Conservation (phyloP, 1,139 yeast genomes). For the Diutina rugosa region DNA sequence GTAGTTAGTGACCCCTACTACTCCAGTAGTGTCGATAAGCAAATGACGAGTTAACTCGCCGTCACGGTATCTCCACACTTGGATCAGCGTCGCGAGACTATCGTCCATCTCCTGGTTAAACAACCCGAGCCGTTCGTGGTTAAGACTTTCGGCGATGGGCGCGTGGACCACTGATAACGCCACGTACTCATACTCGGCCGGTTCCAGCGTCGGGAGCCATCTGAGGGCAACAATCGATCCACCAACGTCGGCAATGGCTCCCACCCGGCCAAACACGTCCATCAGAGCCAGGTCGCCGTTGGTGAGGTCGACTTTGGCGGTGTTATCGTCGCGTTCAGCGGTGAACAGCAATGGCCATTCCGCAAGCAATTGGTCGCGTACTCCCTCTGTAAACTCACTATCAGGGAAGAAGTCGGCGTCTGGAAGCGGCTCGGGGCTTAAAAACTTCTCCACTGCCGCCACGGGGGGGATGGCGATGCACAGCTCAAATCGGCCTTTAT, state of each 20-base stretch:
- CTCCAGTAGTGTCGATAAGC: conserved; percentile 20
- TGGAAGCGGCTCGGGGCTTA: neutral
- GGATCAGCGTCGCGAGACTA: conserved; percentile 25
- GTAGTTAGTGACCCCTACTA: conserved; percentile 36
- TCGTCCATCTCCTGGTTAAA: conserved; percentile 9
- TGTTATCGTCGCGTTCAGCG: neutral
- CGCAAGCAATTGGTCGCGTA: neutral
- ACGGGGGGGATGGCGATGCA: neutral
- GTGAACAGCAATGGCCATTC: neutral
- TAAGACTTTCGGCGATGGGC: conserved; percentile 13
- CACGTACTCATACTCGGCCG: conserved; percentile 32
- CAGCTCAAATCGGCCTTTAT: neutral
- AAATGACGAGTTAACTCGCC: conserved; percentile 18
- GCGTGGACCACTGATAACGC: conserved; percentile 23
- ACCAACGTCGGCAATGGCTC: conserved; percentile 29
- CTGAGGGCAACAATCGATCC: conserved; percentile 40
- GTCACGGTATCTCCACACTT: conserved; percentile 29
- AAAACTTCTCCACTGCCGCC: neutral
- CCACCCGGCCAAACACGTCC: neutral
- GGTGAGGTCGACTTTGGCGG: no score
- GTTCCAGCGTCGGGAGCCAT: conserved; percentile 31
- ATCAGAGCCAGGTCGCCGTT: neutral
- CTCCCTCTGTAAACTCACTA: neutral
- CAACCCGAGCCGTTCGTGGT: conserved; percentile 21
- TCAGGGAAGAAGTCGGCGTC: neutral